Evolutionary conservation across 176 grass and related monocot genomes (phyloP).

Genomic region (Aegilops sharonensis): DNA sequence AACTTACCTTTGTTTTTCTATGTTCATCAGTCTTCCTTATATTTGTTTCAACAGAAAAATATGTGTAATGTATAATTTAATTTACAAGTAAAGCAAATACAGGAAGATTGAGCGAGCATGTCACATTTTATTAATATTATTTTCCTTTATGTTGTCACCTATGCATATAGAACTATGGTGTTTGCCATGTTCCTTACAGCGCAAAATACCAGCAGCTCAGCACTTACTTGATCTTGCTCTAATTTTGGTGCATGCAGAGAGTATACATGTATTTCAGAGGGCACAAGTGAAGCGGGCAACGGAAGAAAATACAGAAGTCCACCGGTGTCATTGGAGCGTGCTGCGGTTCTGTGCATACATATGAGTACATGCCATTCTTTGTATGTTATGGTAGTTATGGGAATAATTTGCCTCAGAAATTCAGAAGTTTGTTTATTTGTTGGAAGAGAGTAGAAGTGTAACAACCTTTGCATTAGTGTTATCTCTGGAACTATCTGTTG

Average conservation of each 20-base stretch:
- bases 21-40: background rate
- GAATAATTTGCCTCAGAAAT: background rate
- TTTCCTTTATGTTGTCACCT: background rate
- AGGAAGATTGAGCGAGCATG: background rate
- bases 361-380: conserved; percentile 12
- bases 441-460: background rate
- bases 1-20: background rate
- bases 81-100: background rate
- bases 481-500: background rate
- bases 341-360: conserved; percentile 41
- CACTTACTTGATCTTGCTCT: background rate
- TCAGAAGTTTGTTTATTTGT: background rate
- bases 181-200: background rate
- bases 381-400: conserved; percentile 14
- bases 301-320: conserved; percentile 1
- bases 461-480: conserved; percentile 18
- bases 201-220: background rate
- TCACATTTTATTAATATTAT: background rate
- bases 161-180: conserved; percentile 1
- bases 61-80: background rate
- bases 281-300: conserved; percentile 51
- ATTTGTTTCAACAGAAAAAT: background rate
- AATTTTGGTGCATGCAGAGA: conserved; percentile 69
- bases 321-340: background rate
- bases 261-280: conserved; percentile 96